Evolutionary conservation across 257 asterid genomes (phyloP).

Genomic region (Solanum tarapatanum): DNA sequence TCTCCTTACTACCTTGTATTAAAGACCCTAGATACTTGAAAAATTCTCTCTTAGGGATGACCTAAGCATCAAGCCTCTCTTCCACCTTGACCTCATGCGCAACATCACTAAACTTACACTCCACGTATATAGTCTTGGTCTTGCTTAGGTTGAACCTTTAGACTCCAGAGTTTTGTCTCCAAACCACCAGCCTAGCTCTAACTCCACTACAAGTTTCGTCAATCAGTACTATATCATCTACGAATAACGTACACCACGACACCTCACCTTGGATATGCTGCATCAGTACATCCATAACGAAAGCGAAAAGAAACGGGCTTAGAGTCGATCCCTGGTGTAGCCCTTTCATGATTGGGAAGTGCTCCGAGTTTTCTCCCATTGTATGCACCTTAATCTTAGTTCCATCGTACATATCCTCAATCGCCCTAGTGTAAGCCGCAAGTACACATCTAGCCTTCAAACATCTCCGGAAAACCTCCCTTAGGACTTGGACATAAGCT

Average conservation of each 20-base stretch:
- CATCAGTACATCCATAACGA: background rate
- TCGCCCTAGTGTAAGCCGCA: background rate
- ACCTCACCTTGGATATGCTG: background rate
- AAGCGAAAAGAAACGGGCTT: background rate
- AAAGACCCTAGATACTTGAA: background rate
- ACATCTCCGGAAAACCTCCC: background rate
- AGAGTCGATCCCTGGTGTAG: background rate
- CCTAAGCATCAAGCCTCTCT: background rate
- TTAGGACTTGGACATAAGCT: background rate
- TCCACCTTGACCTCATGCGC: background rate
- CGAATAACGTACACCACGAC: background rate
- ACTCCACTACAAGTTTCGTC: background rate
- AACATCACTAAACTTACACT: background rate
- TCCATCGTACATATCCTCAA: background rate
- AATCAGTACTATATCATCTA: background rate
- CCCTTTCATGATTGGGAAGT: background rate
- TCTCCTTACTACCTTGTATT: background rate
- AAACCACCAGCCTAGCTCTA: background rate
- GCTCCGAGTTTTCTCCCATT: background rate
- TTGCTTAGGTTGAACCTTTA: background rate
- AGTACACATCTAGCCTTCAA: background rate
- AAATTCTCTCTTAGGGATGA: background rate
- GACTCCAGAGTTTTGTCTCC: background rate
- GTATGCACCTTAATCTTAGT: background rate
- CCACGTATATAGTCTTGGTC: background rate